Evolutionary conservation across 306 rosid genomes (phyloP).

Genomic region (Echinosophora koreensis): DNA sequence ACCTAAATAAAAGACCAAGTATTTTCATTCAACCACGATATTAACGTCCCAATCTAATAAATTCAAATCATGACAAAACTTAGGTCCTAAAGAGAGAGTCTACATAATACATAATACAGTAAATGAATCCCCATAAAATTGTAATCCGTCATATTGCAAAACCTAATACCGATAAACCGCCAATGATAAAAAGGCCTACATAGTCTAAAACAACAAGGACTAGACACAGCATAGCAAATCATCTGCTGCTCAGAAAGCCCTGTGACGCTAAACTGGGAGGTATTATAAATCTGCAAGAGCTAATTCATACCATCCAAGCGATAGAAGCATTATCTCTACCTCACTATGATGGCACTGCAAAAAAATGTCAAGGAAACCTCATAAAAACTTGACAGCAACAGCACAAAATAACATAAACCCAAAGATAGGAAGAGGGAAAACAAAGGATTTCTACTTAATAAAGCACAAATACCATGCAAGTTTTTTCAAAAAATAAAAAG

Average conservation of each 20-base stretch:
- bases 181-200: constrained; percentile 14
- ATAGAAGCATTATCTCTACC: neutral
- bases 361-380: neutral
- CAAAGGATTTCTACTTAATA: neutral
- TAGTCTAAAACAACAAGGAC: constrained; percentile 36
- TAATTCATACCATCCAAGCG: constrained; percentile 2
- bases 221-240: constrained; percentile 15
- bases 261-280: neutral
- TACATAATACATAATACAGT: constrained; percentile 32
- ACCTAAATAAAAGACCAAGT: neutral
- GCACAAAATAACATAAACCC: neutral
- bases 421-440: neutral
- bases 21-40: constrained; percentile 5
- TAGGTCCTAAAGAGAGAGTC: neutral
- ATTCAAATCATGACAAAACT: neutral
- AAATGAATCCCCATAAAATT: constrained; percentile 34
- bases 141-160: constrained; percentile 14
- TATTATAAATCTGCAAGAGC: neutral
- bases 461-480: neutral
- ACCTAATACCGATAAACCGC: constrained; percentile 14
- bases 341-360: constrained; percentile 64
- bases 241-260: constrained; percentile 26
- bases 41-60: constrained; percentile 13
- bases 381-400: neutral
- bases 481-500: neutral